Base-by-base conservation (phyloP, 495 filamentous ascomycete genomes). In the Viridothelium virens region DNA sequence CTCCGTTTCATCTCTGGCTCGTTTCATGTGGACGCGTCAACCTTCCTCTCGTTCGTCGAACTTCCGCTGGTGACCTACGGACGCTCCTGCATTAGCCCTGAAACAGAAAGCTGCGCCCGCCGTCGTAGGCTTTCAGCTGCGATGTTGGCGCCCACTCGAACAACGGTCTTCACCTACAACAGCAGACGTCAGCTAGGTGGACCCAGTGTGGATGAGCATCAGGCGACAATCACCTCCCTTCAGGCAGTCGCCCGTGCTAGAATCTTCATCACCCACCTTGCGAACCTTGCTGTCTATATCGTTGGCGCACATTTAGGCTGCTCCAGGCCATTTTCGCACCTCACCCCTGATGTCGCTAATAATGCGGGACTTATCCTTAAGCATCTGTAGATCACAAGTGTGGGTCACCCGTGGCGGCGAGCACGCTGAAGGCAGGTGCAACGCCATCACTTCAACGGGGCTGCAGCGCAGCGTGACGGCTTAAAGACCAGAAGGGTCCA, bases 321-420 rank as follows among this genome's bases (percentile, higher is more conserved):
- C 53, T 36, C 33, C 36, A 9, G 25, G 14, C 18, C 5, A 34
- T 7, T 59, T 18, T 59, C 36, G 25, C 53, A 31, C 33, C 53
- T 33, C 10, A 59, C 31, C 53, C 53, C 53, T 59, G 53, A 14
- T 36, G 53, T 59, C 53, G 53, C 11, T 31, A 59, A 53, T 59
- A 18, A 59, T 36, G 53, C 31, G 25, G 53, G 25, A 33, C 53
- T 14, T 59, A 14, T 59, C 53, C 18, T 59, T 10, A 34, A 11
- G 25, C 18, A 59, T 36, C 14, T 59, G 25, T 59, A 59, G 31
- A 18, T 59, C 53, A 59, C 53, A 59, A 36, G 25, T 31, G 18
- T 59, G 31, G 53, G 31, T 36, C 53, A 36, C 53, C 31, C 36
- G 31, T 59, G 10, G 53, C 7, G 31, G 53, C 53, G 6, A 36